Conservation (phyloP, 768 basidiomycete species). For the Jaapia argillacea region DNA sequence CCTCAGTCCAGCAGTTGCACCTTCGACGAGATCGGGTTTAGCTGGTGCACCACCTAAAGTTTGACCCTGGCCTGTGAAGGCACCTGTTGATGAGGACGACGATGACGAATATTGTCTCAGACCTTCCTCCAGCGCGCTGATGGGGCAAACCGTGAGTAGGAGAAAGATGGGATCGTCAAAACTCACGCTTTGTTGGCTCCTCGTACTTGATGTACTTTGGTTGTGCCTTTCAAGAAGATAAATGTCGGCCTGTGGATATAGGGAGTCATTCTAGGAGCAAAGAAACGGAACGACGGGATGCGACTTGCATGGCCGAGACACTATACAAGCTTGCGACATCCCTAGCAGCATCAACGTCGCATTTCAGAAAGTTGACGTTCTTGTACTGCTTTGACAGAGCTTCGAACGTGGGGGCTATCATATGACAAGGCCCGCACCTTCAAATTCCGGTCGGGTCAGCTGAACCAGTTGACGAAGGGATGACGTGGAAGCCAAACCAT, state of each 20-base stretch:
- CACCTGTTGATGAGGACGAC: slow-evolving; percentile 23
- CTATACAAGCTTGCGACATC: slow-evolving; percentile 58
- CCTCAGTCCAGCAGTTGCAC: slow-evolving; percentile 25
- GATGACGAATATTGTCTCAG: slow-evolving; percentile 41
- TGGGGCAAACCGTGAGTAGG: slow-evolving; percentile 4
- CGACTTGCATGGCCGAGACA: slow-evolving; percentile 62
- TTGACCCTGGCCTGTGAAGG: slow-evolving; percentile 67
- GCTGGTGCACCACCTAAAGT: slow-evolving; percentile 47
- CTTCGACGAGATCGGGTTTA: slow-evolving; percentile 23
- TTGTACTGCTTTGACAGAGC: slow-evolving; percentile 56
- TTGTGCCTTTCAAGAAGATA: slow-evolving; percentile 58
- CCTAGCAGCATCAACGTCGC: slow-evolving; percentile 61
- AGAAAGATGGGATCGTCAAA: neutral
- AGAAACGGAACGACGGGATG: neutral
- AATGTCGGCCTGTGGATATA: slow-evolving; percentile 66
- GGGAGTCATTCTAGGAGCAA: neutral
- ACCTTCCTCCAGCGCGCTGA: slow-evolving; percentile 51
- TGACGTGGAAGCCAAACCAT: slow-evolving; percentile 56
- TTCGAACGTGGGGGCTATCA: slow-evolving; percentile 71
- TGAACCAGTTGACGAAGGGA: neutral
- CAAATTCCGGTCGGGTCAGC: neutral
- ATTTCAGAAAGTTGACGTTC: slow-evolving; percentile 75
- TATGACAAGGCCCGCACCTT: slow-evolving; percentile 84
- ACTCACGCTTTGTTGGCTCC: slow-evolving; percentile 62
- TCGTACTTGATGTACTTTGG: slow-evolving; percentile 60